Evolutionary conservation across 495 filamentous ascomycete genomes (phyloP).

Genomic region (Aspergillus bertholletiae): DNA sequence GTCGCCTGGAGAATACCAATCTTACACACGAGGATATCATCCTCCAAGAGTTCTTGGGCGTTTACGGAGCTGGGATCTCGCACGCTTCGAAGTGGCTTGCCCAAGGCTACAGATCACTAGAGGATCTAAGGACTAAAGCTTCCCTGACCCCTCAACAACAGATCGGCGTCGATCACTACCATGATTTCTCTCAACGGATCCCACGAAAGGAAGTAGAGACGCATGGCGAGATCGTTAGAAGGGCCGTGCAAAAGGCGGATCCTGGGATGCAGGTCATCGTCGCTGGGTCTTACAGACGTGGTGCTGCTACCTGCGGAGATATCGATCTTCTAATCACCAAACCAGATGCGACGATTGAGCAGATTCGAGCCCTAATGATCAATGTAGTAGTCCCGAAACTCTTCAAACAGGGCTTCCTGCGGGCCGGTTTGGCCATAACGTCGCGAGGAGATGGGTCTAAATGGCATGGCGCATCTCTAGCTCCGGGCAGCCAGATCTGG

Average conservation of each 20-base stretch:
- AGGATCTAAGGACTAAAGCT: constrained; percentile 63
- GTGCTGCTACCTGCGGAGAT: constrained; percentile 68
- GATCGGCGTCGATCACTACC: constrained; percentile 76
- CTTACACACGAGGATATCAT: constrained; percentile 60
- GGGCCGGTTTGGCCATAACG: constrained; percentile 46
- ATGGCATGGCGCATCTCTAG: constrained; percentile 84
- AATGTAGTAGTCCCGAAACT: constrained; percentile 61
- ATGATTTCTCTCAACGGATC: constrained; percentile 81
- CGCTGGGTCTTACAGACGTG: constrained; percentile 84
- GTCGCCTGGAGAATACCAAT: constrained; percentile 66
- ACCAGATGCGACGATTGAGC: constrained; percentile 48
- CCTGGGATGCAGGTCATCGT: constrained; percentile 63
- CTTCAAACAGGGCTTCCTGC: constrained; percentile 57
- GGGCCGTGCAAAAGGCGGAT: constrained; percentile 60
- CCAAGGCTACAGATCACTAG: constrained; percentile 69
- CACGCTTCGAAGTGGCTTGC: constrained; percentile 76
- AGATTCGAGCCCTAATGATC: constrained; percentile 62
- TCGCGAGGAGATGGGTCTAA: constrained; percentile 54
- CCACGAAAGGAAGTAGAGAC: constrained; percentile 71
- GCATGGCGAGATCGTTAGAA: constrained; percentile 65
- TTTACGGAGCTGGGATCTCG: constrained; percentile 74
- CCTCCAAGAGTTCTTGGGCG: constrained; percentile 65
- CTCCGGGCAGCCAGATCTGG: constrained; percentile 60
- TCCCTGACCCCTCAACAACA: constrained; percentile 69
- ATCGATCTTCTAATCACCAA: constrained; percentile 87